Evolutionary conservation across 805 yeast species (phyloP).

Genomic region (Ogataea nitratoaversa): DNA sequence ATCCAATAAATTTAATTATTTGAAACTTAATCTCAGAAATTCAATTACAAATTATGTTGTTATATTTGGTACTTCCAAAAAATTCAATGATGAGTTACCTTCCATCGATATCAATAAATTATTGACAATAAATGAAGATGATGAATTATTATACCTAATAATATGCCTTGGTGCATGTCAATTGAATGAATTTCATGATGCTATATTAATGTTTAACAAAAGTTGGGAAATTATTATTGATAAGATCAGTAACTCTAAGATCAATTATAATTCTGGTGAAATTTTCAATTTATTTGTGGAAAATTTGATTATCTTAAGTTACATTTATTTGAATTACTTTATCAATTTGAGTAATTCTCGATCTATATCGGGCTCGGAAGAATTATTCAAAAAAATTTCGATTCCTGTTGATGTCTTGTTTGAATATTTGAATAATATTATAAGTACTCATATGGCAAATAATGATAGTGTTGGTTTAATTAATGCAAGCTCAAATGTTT

Average conservation of each 20-base stretch:
- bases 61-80: conserved; percentile 17
- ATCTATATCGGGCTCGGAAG: conserved; percentile 5
- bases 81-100: conserved; percentile 18
- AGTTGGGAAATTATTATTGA: conserved; percentile 38
- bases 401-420: conserved; percentile 45
- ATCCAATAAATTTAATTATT: conserved; percentile 27
- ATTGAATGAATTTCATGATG: conserved; percentile 31
- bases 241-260: conserved; percentile 23
- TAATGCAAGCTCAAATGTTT: neutral
- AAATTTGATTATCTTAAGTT: conserved; percentile 41
- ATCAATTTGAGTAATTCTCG: conserved; percentile 23
- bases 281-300: conserved; percentile 37
- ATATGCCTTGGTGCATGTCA: conserved; percentile 43
- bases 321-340: conserved; percentile 38
- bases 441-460: conserved; percentile 38
- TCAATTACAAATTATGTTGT: conserved; percentile 25
- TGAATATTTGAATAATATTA: conserved; percentile 46
- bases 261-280: conserved; percentile 29
- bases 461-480: conserved; percentile 8
- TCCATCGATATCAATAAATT: conserved; percentile 20
- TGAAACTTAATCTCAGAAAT: conserved; percentile 18
- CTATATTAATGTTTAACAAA: conserved; percentile 37
- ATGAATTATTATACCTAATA: conserved; percentile 40
- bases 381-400: conserved; percentile 12
- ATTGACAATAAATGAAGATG: conserved; percentile 26